Evolutionary conservation across 768 basidiomycete species (phyloP), one percentile per base, ranked within the genome.

Genomic region (Leccinellum rugosiceps): DNA sequence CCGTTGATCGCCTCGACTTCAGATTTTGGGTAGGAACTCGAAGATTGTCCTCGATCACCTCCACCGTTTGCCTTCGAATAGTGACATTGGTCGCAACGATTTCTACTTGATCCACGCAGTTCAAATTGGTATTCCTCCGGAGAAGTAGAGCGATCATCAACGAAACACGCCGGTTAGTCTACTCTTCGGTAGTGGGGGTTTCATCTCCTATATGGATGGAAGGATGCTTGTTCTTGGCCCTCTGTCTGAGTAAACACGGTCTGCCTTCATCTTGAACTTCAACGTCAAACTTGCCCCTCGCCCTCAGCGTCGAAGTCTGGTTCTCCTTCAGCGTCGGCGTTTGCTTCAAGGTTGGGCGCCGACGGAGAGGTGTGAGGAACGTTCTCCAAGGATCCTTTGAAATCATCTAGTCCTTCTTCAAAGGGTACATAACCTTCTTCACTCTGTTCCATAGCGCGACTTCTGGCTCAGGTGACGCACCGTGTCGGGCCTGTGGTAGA

Each of bases 161-260:
- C 25, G 25, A 25, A 25, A 25, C 25, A 25, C 25, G n/a, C n/a
- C n/a, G 4, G 4, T 25, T 25, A 25, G 25, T 43, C 78, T 78
- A 2, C 69, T 64, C 51, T 64, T 74, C 48, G 5, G 9, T 3
- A 74, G 72, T 5, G 71, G 71, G 0, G 72, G 67, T 23, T 62
- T 73, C 69, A 88, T 74, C 41, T 91, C 89, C 49, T 93, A 91
- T 14, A 93, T 74, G 1, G 90, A 87, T 0, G 91, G 90, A 1
- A 87, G 88, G 21, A 92, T 28, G 6, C 6, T 28, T 91, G 63
- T 92, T 83, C 50, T 62, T 80, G 45, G 66, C 68, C 50, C 90
- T 76, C 65, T 85, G 82, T 21, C 91, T 77, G 34, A 93, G 75
- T 0, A 83, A 66, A 63, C 92, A 93, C 19, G 67, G 67, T 64